Conservation (phyloP, 257 asterid genomes). For the Voacanga thouarsii region DNA sequence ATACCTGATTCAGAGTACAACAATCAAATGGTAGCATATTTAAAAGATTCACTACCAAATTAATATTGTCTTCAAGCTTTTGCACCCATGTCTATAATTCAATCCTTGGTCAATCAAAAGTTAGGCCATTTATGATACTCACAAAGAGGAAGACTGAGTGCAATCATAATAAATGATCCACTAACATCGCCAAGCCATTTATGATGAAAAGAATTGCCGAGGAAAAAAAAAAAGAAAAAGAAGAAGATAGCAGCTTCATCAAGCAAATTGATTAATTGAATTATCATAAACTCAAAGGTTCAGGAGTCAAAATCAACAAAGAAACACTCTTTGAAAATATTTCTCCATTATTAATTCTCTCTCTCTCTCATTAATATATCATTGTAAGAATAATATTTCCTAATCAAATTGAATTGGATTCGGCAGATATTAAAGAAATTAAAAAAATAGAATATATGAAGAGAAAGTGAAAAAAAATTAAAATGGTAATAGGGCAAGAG, state of each 20-base stretch:
- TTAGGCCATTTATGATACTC: neutral
- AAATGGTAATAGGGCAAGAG: no score
- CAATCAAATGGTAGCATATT: neutral
- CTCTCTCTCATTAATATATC: neutral
- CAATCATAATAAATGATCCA: neutral
- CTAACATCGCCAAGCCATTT: neutral
- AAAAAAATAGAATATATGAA: no score
- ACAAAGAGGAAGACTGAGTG: neutral
- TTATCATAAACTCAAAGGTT: neutral
- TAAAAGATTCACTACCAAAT: neutral
- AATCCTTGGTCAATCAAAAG: neutral
- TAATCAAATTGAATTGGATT: neutral
- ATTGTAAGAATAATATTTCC: neutral
- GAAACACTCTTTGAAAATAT: neutral
- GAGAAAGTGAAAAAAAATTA: no score
- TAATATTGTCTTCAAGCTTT: no score
- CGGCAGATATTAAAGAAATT: neutral
- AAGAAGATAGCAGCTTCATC: no score
- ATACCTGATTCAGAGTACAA: slow-evolving; percentile 38
- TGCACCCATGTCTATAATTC: neutral
- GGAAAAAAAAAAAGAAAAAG: no score
- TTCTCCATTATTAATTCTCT: no score
- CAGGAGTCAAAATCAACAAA: neutral
- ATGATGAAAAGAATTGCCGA: neutral
- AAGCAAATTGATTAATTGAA: no score